Base-by-base conservation (phyloP, 495 filamentous ascomycete species). In the Xylaria venustula region DNA sequence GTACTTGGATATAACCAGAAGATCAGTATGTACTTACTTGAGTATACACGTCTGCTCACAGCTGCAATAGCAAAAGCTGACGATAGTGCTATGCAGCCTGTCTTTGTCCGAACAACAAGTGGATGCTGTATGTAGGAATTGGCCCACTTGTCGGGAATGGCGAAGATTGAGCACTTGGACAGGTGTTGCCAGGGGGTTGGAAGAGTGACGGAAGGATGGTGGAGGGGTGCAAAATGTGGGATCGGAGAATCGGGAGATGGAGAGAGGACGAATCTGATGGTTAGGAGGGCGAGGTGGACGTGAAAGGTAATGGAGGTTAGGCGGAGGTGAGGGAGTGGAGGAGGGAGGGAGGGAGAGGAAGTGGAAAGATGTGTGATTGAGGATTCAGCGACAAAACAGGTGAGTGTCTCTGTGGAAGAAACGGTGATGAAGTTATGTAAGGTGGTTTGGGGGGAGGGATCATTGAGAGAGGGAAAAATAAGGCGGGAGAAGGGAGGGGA, bases 301-400 rank as follows among this genome's bases (percentile, higher is more conserved):
- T 26, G 32, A 17, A 23, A 53, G 42, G 58, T 50, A 34, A 34
- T 22, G 60, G 41, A 45, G 60, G 57, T 34, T 23, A 36, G 47
- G 32, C 64, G 65, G 55, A 63, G 66, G 58, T 62, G 62, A 48
- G 22, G 56, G 62, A 62, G 51, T 53, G 22, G 53, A 61, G 25
- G 60, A 49, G 60, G 54, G 62, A 49, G 60, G 54, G 62, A 54
- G 53, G 61, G 5, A 34, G 30, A 34, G 30, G 30, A 5, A 11
- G 30, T 34, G 11, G 30, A 34, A n/a, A n/a, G n/a, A 54, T 68
- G 64, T 61, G 66, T 59, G 57, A 64, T 65, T 62, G 63, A 44
- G 58, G 61, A 46, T 55, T 50, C 58, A 60, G 47, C 37, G 44
- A 49, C 42, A 54, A 59, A 47, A 61, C 30, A 47, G 52, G 58